Evolutionary conservation across 495 filamentous ascomycete genomes (phyloP).

Genomic region (Penicillium arizonense): DNA sequence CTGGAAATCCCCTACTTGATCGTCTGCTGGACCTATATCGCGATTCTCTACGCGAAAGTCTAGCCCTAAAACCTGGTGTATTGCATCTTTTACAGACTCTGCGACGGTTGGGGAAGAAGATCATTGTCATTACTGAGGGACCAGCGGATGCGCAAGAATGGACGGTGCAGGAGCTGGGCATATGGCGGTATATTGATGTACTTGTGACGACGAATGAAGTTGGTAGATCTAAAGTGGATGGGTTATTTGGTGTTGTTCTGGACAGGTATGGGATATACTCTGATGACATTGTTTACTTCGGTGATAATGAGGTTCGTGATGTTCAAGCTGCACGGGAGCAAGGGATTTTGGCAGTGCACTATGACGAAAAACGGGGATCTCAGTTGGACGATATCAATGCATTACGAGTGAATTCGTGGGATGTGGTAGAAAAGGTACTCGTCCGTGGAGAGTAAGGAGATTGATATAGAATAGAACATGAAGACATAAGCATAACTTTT

Average conservation of each 20-base stretch:
- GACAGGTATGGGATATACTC: slow-evolving; percentile 27
- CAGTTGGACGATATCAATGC: slow-evolving; percentile 12
- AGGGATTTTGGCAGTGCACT: slow-evolving; percentile 32
- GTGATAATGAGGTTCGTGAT: slow-evolving; percentile 33
- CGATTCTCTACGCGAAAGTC: slow-evolving; percentile 10
- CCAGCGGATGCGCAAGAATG: slow-evolving; percentile 40
- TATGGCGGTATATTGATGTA: slow-evolving; percentile 30
- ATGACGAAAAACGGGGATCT: slow-evolving; percentile 29
- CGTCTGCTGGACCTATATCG: slow-evolving; percentile 25
- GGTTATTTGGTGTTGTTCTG: slow-evolving; percentile 32
- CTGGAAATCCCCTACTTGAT: background rate
- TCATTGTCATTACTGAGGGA: slow-evolving; percentile 37
- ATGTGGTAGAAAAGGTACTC: slow-evolving; percentile 13
- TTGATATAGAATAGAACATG: slow-evolving; percentile 2
- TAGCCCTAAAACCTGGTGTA: slow-evolving; percentile 27
- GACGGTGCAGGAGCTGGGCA: slow-evolving; percentile 31
- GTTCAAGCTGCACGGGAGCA: slow-evolving; percentile 20
- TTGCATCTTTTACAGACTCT: slow-evolving; percentile 21
- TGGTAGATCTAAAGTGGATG: slow-evolving; percentile 33
- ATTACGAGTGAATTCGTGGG: slow-evolving; percentile 20
- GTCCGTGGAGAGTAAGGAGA: background rate
- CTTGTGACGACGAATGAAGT: slow-evolving; percentile 35
- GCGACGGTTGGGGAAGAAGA: slow-evolving; percentile 23
- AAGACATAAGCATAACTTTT: slow-evolving; percentile 22
- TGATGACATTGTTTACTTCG: slow-evolving; percentile 30